phyloP scores from a whole-genome alignment of 495 filamentous ascomycete genomes.

The Aspergillus mulundensis region DNA sequence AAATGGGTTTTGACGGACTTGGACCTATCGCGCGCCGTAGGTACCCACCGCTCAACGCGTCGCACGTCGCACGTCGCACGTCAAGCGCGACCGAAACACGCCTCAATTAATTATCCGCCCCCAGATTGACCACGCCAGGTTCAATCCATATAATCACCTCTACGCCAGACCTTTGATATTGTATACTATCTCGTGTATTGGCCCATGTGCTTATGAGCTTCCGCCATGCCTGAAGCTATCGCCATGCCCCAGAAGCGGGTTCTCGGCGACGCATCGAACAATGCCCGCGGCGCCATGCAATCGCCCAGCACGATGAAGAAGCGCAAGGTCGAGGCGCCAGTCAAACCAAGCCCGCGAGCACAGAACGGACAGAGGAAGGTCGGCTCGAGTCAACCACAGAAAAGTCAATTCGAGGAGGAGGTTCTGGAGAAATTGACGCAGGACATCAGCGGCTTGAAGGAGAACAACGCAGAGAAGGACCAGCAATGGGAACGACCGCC shows the following conservation, averaged over 20 bases:
- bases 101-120: conserved; percentile 3
- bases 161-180: background rate
- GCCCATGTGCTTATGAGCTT: conserved; percentile 10
- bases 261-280: conserved; percentile 54
- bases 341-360: conserved; percentile 54
- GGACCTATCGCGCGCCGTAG: no score
- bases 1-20: no score
- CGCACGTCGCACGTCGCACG: no score
- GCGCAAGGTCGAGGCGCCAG: conserved; percentile 65
- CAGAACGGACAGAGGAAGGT: conserved; percentile 54
- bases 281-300: conserved; percentile 39
- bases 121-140: background rate
- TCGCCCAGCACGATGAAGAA: conserved; percentile 65
- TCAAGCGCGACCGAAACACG: conserved; percentile 14
- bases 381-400: conserved; percentile 72
- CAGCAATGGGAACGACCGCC: conserved; percentile 87
- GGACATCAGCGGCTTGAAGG: conserved; percentile 78
- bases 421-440: conserved; percentile 92
- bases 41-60: conserved; percentile 9
- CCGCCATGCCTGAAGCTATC: conserved; percentile 49
- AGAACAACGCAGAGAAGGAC: conserved; percentile 84
- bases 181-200: background rate
- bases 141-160: background rate
- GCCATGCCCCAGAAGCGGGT: conserved; percentile 54
- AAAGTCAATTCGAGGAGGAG: conserved; percentile 90